Percentiles rank a stretch among this genome's conserved stretches.
phyloP scores from a whole-genome alignment of 2,329 filamentous ascomycete genomes.

The Myriosclerotinia duriaeana region DNA sequence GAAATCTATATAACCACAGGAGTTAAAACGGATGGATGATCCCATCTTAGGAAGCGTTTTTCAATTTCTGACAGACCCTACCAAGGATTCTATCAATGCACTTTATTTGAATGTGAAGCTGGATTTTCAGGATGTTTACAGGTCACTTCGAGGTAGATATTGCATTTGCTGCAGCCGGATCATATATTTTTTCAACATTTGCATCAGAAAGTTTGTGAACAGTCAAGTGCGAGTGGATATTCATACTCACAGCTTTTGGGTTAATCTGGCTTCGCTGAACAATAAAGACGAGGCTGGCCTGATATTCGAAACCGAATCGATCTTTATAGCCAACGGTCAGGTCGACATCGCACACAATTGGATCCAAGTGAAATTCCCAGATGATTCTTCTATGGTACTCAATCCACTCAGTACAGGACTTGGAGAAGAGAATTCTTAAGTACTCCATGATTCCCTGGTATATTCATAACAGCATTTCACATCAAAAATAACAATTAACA shows the following conservation, averaged over 20 bases:
- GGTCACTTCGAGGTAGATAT: constrained; percentile 29
- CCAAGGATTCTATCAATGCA: constrained; percentile 22
- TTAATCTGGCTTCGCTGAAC: not conserved
- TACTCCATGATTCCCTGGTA: not conserved
- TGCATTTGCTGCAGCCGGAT: constrained; percentile 21
- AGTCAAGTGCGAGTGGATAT: constrained; percentile 3
- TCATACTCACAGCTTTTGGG: too few relatives aligned
- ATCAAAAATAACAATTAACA: not conserved
- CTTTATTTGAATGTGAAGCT: constrained; percentile 24
- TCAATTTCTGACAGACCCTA: constrained; percentile 8
- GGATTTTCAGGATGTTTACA: constrained; percentile 24
- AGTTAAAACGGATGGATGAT: not conserved
- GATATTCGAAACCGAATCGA: constrained; percentile 22
- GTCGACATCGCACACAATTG: constrained; percentile 27
- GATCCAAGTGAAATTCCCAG: constrained; percentile 25
- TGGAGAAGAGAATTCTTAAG: constrained; percentile 26
- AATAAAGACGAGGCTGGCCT: constrained; percentile 22
- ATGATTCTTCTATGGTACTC: constrained; percentile 22
- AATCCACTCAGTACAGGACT: constrained; percentile 26
- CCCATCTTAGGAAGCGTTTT: not conserved
- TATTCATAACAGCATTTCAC: not conserved
- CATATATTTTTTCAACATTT: constrained; percentile 25
- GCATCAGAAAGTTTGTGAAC: constrained; percentile 18
- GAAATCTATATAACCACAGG: constrained; percentile 10
- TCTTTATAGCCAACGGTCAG: constrained; percentile 18